Evolutionary conservation across 805 yeast species (phyloP), one percentile per base, ranked within the genome.

Genomic region (Blastobotrys chiropterorum): DNA sequence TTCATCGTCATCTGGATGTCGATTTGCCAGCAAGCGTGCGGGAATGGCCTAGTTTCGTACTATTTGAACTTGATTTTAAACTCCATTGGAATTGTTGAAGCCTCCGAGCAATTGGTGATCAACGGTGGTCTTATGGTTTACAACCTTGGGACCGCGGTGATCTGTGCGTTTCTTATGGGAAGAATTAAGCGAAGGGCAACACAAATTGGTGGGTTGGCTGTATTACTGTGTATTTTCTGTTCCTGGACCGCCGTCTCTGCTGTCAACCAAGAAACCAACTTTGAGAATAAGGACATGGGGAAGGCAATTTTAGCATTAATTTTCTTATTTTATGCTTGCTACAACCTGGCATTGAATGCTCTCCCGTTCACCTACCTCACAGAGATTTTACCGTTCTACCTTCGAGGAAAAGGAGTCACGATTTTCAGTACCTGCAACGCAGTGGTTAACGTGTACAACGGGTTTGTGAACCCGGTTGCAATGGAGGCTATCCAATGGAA

Each of bases 11-110:
- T 34, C 17, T 40, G 49, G 16, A 19, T 48, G 14, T 50, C 53
- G 3, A 5, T 41, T 30, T 45, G 34, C 42, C 38, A 46, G 46
- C 56, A 53, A 30, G 38, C 52, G 19, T 51, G 53, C 19, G 57
- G 57, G 19, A 54, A 54, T 47, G 54, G 53, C 8, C 55, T 54
- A 2, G 45, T 47, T 13, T 54, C 57, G 2, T 78, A 77, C 70
- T 78, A 77, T 64, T 64, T 78, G 57, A 68, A 71, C 55, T 69
- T 72, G 59, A 83, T 80, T n/a, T 69, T 79, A 55, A 62, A 67
- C 55, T 74, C 80, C 16, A 77, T 80, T 63, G 83, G 84, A 53
- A 75, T 79, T 59, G 75, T 77, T 17, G 21, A 38, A 16, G 38
- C 56, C n/a, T 46, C 46, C 20, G 19, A 48, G 17, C 60, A 57